Conservation (phyloP, 1,139 yeast species). For the Hyphopichia khmerensis region DNA sequence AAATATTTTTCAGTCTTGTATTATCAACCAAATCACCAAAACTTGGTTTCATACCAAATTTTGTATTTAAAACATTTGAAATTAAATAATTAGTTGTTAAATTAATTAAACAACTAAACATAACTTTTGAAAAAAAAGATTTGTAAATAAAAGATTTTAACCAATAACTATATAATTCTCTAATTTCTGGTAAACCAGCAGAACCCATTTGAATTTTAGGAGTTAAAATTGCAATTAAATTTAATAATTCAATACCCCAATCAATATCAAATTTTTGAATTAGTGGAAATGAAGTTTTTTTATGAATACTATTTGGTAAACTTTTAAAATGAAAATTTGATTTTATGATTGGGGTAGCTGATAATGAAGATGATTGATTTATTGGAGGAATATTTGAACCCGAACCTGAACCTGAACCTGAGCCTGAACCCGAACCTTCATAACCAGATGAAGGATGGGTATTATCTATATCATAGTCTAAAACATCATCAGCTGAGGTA, state of each 20-base stretch:
- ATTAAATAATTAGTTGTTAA: constrained; percentile 42
- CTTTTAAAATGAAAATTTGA: constrained; percentile 1
- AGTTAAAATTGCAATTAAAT: constrained; percentile 12
- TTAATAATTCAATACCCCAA: constrained; percentile 14
- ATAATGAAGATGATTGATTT: background rate
- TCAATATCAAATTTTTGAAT: constrained; percentile 13
- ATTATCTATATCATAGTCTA: background rate
- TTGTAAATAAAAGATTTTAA: constrained; percentile 31
- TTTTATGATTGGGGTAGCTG: background rate
- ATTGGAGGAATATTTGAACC: too few relatives aligned
- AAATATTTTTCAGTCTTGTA: constrained; percentile 22
- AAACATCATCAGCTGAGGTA: background rate
- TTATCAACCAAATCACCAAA: constrained; percentile 13
- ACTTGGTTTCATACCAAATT: constrained; percentile 5
- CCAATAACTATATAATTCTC: constrained; percentile 35
- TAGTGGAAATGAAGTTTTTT: constrained; percentile 12
- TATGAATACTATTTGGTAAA: constrained; percentile 20
- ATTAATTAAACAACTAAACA: constrained; percentile 41
- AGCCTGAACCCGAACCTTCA: too few relatives aligned
- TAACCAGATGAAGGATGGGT: background rate
- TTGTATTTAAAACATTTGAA: constrained; percentile 28
- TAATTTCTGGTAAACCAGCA: constrained; percentile 28
- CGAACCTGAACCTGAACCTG: too few relatives aligned
- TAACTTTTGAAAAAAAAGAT: constrained; percentile 16
- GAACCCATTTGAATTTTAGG: constrained; percentile 27